phyloP scores from a whole-genome alignment of 176 grass and related monocot species.

The Panicum miliaceum region DNA sequence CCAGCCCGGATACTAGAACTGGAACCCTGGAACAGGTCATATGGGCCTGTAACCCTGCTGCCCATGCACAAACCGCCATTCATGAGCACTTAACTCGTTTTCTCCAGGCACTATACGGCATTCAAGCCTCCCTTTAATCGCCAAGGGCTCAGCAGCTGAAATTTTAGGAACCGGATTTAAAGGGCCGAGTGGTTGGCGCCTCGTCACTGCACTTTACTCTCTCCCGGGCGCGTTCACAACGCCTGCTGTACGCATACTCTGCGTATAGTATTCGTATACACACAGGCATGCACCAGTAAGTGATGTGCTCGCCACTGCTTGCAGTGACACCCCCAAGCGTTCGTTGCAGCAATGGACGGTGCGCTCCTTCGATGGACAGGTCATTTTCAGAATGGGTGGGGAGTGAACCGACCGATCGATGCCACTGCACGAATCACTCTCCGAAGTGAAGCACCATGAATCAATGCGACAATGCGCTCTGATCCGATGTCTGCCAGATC shows the following conservation, averaged over 20 bases:
- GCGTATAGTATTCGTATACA: not conserved
- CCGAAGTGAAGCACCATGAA: not conserved
- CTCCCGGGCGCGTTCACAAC: too few species aligned
- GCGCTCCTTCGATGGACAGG: not conserved
- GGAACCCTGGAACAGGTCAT: conserved; percentile 36
- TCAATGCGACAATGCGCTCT: not conserved
- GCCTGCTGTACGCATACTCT: not conserved
- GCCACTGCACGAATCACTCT: not conserved
- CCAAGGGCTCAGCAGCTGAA: conserved; percentile 24
- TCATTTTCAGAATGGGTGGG: not conserved
- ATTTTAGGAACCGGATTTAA: conserved; percentile 39
- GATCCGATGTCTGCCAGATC: not conserved
- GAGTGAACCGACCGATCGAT: not conserved
- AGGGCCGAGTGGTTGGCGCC: conserved; percentile 24
- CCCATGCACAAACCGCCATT: conserved; percentile 53
- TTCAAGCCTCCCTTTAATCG: conserved; percentile 40
- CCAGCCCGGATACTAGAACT: not conserved
- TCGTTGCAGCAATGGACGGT: not conserved
- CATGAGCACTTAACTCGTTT: conserved; percentile 51
- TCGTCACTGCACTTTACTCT: conserved; percentile 5
- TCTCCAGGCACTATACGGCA: conserved; percentile 49
- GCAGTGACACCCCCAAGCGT: too few species aligned
- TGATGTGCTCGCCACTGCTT: too few species aligned
- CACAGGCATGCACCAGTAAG: too few species aligned
- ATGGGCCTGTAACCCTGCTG: conserved; percentile 28